phyloP scores from a whole-genome alignment of 805 yeast species.

The Yarrowia sp. region DNA sequence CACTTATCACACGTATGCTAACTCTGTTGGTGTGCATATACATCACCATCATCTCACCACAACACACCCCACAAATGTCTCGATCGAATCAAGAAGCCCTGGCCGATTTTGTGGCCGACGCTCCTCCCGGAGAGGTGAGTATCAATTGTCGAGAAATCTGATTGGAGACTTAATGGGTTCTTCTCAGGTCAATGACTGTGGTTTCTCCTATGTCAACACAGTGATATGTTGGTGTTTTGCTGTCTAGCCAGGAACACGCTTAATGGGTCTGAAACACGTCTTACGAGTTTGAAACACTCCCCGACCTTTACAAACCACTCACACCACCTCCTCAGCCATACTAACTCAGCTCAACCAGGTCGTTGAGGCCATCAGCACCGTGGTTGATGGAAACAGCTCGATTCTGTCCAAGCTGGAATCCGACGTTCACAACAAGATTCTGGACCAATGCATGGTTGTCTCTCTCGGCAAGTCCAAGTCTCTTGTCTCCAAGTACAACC shows the following conservation, averaged over 20 bases:
- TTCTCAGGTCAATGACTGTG: background rate
- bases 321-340: too few relatives aligned
- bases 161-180: background rate
- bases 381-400: constrained; percentile 36
- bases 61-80: background rate
- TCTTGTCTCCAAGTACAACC: constrained; percentile 50
- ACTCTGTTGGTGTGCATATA: background rate
- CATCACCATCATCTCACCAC: constrained; percentile 1
- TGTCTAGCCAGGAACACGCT: too few relatives aligned
- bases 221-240: too few relatives aligned
- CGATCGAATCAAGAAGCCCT: constrained; percentile 22
- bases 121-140: constrained; percentile 56
- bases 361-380: constrained; percentile 36
- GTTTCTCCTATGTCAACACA: background rate
- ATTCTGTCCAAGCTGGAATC: constrained; percentile 35
- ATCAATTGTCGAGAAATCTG: constrained; percentile 29
- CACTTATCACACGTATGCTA: constrained; percentile 19
- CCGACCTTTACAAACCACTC: too few relatives aligned
- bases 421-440: constrained; percentile 44
- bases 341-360: constrained; percentile 38
- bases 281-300: background rate
- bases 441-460: constrained; percentile 41
- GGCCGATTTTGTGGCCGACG: constrained; percentile 43
- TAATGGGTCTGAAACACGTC: too few relatives aligned
- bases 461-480: constrained; percentile 35